Conservation (phyloP, 2,329 filamentous ascomycete genomes). For the Akanthomyces uredinophilus region DNA sequence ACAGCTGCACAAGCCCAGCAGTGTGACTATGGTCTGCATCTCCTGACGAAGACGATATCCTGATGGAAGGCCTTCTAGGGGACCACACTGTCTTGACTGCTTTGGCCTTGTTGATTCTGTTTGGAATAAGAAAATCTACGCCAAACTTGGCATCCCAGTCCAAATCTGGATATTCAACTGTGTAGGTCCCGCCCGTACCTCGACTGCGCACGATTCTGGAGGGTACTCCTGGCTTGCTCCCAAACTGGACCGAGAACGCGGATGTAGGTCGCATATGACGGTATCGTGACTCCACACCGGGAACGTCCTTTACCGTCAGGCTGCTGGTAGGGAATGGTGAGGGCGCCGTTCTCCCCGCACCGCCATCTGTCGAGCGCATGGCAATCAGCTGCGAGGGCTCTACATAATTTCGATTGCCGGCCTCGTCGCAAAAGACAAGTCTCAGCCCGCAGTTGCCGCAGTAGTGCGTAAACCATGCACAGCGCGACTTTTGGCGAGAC, state of each 20-base stretch:
- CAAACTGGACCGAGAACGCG: neutral
- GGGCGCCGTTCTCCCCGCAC: neutral
- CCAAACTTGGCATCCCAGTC: neutral
- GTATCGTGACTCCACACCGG: neutral
- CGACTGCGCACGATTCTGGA: neutral
- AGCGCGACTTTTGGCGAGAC: neutral
- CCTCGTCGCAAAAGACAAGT: neutral
- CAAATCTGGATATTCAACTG: neutral
- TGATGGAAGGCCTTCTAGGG: neutral
- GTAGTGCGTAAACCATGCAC: neutral
- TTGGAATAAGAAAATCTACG: neutral
- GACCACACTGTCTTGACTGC: neutral
- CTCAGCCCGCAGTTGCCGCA: neutral
- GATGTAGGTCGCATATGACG: neutral
- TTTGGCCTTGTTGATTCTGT: neutral
- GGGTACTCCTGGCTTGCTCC: neutral
- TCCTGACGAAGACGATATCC: neutral
- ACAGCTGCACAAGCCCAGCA: neutral
- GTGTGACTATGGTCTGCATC: neutral
- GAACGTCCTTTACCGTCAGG: neutral
- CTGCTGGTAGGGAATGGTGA: neutral
- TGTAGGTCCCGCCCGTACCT: neutral
- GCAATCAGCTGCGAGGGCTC: neutral
- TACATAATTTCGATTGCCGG: neutral
- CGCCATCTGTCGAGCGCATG: neutral